Evolutionary conservation across 2,329 filamentous ascomycete species (phyloP).

Genomic region (Sphaerostilbella broomeana): DNA sequence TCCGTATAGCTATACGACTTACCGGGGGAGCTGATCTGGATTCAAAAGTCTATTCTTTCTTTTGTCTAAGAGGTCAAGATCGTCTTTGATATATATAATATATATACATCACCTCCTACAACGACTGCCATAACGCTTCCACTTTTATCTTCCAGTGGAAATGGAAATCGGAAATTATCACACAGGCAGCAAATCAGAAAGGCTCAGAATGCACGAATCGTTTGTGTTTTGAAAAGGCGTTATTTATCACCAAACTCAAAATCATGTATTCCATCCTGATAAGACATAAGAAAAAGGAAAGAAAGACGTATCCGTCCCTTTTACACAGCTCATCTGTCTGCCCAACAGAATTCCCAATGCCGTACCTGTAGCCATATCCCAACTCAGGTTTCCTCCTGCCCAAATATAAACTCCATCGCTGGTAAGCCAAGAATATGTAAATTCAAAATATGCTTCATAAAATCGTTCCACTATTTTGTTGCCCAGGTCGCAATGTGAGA

Average conservation of each 20-base stretch:
- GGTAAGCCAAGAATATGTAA: slow-evolving; percentile 4
- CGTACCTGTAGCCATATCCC: slow-evolving; percentile 1
- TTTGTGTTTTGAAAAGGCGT: no score
- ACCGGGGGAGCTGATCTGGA: slow-evolving; percentile 70
- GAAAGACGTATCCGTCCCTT: neutral
- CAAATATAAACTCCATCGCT: slow-evolving; percentile 23
- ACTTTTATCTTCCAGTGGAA: no score
- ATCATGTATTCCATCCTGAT: slow-evolving; percentile 1
- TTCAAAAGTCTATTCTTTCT: no score
- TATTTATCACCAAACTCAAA: no score
- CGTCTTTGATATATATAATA: no score
- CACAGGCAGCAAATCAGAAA: neutral
- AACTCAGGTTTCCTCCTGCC: neutral
- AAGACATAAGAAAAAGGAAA: neutral
- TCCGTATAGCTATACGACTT: slow-evolving; percentile 76
- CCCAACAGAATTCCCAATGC: neutral
- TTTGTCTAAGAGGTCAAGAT: no score
- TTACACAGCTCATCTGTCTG: neutral
- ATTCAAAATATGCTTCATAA: slow-evolving; percentile 12
- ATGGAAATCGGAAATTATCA: no score
- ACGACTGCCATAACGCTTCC: neutral
- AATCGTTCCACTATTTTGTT: slow-evolving; percentile 10
- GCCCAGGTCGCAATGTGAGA: neutral
- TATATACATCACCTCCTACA: no score
- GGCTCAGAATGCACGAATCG: neutral